Base-by-base conservation (phyloP, 495 filamentous ascomycete species). In the Daldinia loculata region DNA sequence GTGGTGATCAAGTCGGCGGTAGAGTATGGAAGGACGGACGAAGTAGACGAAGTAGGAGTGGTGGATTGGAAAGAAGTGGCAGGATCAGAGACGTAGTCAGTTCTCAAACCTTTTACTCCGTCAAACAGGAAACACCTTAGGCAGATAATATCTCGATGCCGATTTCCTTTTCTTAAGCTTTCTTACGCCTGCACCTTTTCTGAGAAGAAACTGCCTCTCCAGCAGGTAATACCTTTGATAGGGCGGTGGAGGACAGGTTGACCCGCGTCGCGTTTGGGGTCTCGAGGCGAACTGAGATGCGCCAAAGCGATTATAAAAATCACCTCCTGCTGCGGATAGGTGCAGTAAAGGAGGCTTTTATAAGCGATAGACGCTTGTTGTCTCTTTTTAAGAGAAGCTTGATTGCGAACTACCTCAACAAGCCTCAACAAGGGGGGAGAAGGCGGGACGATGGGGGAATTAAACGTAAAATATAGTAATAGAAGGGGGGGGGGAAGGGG, bases 81-180 rank as follows among this genome's bases (percentile, higher is more conserved):
- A 76, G 68, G 73, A 76, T 67, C 60, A 69, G 74, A 76, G 74
- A 75, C 38, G 66, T 73, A 65, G 58, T 43, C 53, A 61, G 63
- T 73, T 75, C 76, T 73, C 76, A 78, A 78, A 78, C 76, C 76
- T 78, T 77, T 67, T 74, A 60, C 56, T 70, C 70, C 59, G 65
- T 59, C 72, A 74, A 76, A 72, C 59, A 58, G 63, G 67, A 65
- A 65, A 56, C 53, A 60, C 57, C 59, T 55, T 27, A 29, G 56
- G 19, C 36, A 34, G 50, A 62, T 57, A 43, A 62, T 57, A 43
- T 36, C 51, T 67, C 58, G 71, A 74, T 62, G 32, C 55, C 63
- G 53, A 57, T 71, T 71, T 66, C 68, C 66, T 69, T 61, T 65
- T 41, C 43, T 41, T 66, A 38, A 22, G 12, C 30, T 32, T 56